Base-by-base conservation (phyloP, 164 flowering plant genomes). In the Piper betle region DNA sequence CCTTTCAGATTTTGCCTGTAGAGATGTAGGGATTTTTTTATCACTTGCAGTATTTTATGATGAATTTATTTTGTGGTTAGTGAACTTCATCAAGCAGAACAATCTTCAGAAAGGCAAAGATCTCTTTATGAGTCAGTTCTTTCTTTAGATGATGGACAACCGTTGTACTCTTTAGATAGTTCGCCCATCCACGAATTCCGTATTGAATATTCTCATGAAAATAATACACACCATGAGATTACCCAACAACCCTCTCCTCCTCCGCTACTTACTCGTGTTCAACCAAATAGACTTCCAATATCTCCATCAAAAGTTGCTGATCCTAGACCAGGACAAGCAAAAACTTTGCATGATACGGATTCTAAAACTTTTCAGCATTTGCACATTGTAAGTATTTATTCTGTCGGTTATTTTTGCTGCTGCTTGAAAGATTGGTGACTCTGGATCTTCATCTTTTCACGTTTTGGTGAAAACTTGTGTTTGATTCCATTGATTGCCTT, bases 251-350 rank as follows among this genome's bases (percentile, higher is more conserved):
- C 95, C 64, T 73, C 82, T 41, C 96, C 97, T 66, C 97, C 99
- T 61, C 93, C 95, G 25, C 86, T 91, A 65, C 93, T 91, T 68
- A 95, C 97, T 65, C 78, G 75, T 68, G 73, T 91, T 48, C 85
- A 84, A 61, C 82, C 78, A 66, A 87, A 76, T 4, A 59, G 33
- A 46, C 66, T 67, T 64, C 87, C 87, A 42, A 84, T 93, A 52
- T 66, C 87, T 69, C 92, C 97, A 41, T 85, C 97, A 53, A 80
- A 73, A 80, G 99, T 93, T 75, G 99, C 99, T 46, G 99, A 93
- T 77, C 99, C 99, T 41, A 84, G 91, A 73, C 99, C 99, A 56
- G 99, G 97, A 20, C 91, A 86, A 33, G 88, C 89, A 61, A 78
- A 76, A 39, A 19, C 77, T 64, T 72, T 74, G 59, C 69, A 64